Percentiles rank a stretch among this genome's conserved stretches.
These are phyloP conservation scores for Eutypa lata DNA, from an alignment of 2,329 filamentous ascomycete species.

Conservation along the genomic window DNA sequence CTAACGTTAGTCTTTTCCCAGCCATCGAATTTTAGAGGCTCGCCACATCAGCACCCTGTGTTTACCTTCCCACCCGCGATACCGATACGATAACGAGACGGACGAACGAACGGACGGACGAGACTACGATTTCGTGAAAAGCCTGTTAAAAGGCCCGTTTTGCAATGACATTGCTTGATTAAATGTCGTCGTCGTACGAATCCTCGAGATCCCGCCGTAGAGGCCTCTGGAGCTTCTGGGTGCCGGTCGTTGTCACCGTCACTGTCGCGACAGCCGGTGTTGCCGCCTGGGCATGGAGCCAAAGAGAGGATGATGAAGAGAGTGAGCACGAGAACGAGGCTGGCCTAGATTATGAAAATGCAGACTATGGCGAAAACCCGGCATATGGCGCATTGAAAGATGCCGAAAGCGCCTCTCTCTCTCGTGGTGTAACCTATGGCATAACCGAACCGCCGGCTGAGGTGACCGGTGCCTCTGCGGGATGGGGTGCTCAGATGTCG, in stretches of 20 bases:
- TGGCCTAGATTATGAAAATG: slow-evolving; percentile 46
- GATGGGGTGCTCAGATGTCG: slow-evolving; percentile 75
- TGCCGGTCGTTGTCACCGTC: slow-evolving; percentile 81
- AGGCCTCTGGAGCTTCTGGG: slow-evolving; percentile 76
- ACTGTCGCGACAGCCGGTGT: slow-evolving; percentile 83
- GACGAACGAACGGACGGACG: too few relatives aligned
- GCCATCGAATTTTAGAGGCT: background rate
- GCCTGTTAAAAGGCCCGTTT: slow-evolving; percentile 14
- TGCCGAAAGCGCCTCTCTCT: slow-evolving; percentile 34
- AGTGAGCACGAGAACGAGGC: slow-evolving; percentile 55
- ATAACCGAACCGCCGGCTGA: slow-evolving; percentile 31
- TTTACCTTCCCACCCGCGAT: background rate
- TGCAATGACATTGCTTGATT: slow-evolving; percentile 37
- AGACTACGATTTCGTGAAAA: background rate
- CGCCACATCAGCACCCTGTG: background rate
- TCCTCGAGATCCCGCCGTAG: slow-evolving; percentile 57
- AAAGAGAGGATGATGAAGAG: slow-evolving; percentile 71
- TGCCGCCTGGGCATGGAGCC: slow-evolving; percentile 91
- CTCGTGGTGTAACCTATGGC: slow-evolving; percentile 39
- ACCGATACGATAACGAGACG: background rate
- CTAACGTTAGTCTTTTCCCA: background rate
- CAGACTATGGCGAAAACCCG: slow-evolving; percentile 48
- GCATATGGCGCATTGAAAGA: slow-evolving; percentile 43
- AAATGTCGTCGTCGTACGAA: slow-evolving; percentile 64
- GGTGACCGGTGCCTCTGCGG: slow-evolving; percentile 38